Evolutionary conservation across 2,329 filamentous ascomycete genomes (phyloP).

Genomic region (Paradendryphiella salina): DNA sequence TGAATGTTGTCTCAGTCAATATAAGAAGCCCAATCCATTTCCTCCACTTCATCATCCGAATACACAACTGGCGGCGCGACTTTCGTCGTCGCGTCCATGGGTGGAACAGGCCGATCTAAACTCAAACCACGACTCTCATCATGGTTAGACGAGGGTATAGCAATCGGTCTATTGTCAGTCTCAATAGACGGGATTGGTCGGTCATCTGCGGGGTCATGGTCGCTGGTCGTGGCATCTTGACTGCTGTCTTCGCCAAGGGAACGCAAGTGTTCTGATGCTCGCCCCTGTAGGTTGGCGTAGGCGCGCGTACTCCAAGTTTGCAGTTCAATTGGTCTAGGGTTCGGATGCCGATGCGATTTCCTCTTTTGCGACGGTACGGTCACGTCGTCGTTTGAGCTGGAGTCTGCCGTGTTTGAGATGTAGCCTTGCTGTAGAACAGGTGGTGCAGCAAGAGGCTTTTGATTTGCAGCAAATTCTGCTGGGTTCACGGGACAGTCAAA

Average conservation of each 20-base stretch:
- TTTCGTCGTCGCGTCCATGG: background rate
- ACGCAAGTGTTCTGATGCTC: background rate
- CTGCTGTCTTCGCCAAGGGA: background rate
- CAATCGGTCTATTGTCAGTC: background rate
- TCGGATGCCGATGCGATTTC: background rate
- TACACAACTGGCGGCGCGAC: background rate
- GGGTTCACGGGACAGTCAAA: constrained; percentile 19
- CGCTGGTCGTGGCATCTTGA: constrained; percentile 6
- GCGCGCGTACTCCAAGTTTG: constrained; percentile 22
- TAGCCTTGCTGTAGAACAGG: background rate
- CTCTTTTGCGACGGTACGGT: background rate
- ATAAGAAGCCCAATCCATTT: constrained; percentile 17
- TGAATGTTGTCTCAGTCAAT: background rate
- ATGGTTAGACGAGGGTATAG: background rate
- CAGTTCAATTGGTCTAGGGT: constrained; percentile 19
- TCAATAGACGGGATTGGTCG: constrained; percentile 6
- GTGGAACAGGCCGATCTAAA: background rate
- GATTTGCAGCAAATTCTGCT: constrained; percentile 26
- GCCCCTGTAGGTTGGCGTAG: constrained; percentile 31
- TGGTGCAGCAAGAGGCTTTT: constrained; percentile 10
- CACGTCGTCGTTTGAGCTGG: constrained; percentile 3
- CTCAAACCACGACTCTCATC: background rate
- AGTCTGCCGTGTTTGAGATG: background rate
- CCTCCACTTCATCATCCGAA: constrained; percentile 10
- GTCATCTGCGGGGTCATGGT: background rate